phyloP scores from a whole-genome alignment of 768 basidiomycete genomes.

The Clathrus columnatus region DNA sequence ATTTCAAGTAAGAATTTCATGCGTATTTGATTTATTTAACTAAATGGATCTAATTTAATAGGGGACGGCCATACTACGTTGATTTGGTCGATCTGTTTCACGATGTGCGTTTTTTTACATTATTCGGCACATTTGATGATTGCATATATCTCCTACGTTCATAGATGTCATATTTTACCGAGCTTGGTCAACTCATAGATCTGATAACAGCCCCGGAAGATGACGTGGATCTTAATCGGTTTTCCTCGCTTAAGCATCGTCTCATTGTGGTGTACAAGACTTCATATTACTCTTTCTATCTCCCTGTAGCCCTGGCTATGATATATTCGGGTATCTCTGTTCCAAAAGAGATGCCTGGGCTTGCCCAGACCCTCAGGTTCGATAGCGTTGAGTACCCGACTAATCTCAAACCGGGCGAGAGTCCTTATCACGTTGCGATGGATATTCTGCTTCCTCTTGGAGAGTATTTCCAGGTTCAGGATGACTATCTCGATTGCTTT shows the following conservation, averaged over 20 bases:
- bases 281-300: constrained; percentile 96
- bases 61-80: constrained; percentile 57
- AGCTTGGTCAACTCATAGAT: constrained; percentile 94
- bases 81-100: constrained; percentile 89
- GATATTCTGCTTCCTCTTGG: constrained; percentile 86
- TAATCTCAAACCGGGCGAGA: constrained; percentile 26
- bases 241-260: constrained; percentile 84
- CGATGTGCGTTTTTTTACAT: constrained; percentile 41
- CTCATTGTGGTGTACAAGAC: constrained; percentile 97
- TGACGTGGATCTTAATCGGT: constrained; percentile 75
- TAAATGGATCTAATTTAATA: neutral
- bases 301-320: constrained; percentile 94
- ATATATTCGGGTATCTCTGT: constrained; percentile 56
- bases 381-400: constrained; percentile 34
- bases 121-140: neutral
- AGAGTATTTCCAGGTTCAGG: constrained; percentile 98
- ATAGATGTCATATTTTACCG: constrained; percentile 74
- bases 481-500: constrained; percentile 92
- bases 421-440: constrained; percentile 64
- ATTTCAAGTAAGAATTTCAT: constrained; percentile 63
- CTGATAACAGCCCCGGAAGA: constrained; percentile 93
- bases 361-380: constrained; percentile 26
- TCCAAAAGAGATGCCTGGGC: constrained; percentile 6
- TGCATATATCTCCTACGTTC: constrained; percentile 6
- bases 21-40: neutral